Base-by-base conservation (phyloP, 495 filamentous ascomycete species). In the Pyronema domesticum region DNA sequence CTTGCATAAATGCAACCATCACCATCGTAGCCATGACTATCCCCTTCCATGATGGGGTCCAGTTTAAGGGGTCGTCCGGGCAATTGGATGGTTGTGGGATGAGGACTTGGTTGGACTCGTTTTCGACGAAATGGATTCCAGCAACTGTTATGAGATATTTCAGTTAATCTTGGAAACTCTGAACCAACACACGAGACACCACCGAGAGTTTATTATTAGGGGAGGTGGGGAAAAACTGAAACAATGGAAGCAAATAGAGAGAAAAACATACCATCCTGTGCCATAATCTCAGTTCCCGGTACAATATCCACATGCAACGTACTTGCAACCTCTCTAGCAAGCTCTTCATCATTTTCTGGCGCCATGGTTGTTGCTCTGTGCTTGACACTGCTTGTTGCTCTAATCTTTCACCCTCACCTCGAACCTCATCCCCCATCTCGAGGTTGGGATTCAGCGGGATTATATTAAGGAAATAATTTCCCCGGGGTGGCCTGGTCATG, bases 61-160 rank as follows among this genome's bases (percentile, higher is more conserved):
- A 81, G 54, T 80, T 80, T 57, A 82, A 64, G 10, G 78, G 77
- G 54, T 82, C 78, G 49, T 80, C 72, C 2, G 76, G 76, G 56
- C 80, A 73, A 42, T 64, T 62, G 0, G 77, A 79, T 1, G 78
- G 78, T 0, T 73, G 66, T 3, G 78, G 79, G 30, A 80, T 70
- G 23, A 82, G 65, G n/a, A 81, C 73, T 35, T 36, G 13, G 36
- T 50, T 13, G 10, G 13, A 15, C 11, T 50, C 30, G 23, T 36
- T 50, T 19, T 50, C 47, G 47, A 50, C 19, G 30, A 50, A 19
- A 19, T 50, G 47, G 47, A 50, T 34, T 50, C 47, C 47, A 34
- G 47, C 47, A 13, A 50, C 47, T 50, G 30, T 19, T 35, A 1
- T 34, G 17, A 2, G 14, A 3, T 3, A 47, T 4, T 35, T 50